Evolutionary conservation across 2,329 filamentous ascomycete genomes (phyloP), one percentile per base, ranked within the genome.

Genomic region (Periglandula ipomoeae): DNA sequence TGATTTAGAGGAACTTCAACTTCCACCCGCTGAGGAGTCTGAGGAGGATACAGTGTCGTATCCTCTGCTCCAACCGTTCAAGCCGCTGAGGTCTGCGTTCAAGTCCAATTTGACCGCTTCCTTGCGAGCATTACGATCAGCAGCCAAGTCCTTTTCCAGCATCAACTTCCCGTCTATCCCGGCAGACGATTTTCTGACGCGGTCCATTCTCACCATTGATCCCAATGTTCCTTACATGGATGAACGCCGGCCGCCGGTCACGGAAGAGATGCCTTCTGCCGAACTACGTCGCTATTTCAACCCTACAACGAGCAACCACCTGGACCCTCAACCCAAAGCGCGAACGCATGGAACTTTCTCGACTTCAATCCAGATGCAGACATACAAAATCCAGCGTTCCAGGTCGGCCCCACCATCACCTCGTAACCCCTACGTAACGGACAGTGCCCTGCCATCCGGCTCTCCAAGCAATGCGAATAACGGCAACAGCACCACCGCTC

Each of bases 341-440:
- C 55, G 57, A 32, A 22, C 32, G 17, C 24, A 19, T 9, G 43
- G 46, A 4, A 38, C 68, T 46, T 84, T 78, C 58, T 82, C 79
- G 13, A 80, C 82, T 23, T 84, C 82, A 2, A 85, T 85, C 50
- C 81, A 85, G 61, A 84, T 85, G 81, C 80, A 84, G 58, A 85
- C 82, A 0, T 85, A 85, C 69, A 81, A 79, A 59, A 72, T 80
- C 30, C 74, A 74, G 57, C 71, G 72, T 32, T 73, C 71, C 24
- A 70, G 68, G 52, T 68, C 66, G 46, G 56, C 64, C 35, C 57
- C 66, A 20, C 52, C 61, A n/a, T 56, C 58, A n/a, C 52, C 53
- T 15, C 65, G 64, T 44, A 56, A 59, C 46, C 55, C 61, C 35
- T 17, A 23, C 22, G 10, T 2, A 62, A 64, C 53, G 56, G 42